Conservation (phyloP, 2,329 filamentous ascomycete species). For the Epichloe bromicola region DNA sequence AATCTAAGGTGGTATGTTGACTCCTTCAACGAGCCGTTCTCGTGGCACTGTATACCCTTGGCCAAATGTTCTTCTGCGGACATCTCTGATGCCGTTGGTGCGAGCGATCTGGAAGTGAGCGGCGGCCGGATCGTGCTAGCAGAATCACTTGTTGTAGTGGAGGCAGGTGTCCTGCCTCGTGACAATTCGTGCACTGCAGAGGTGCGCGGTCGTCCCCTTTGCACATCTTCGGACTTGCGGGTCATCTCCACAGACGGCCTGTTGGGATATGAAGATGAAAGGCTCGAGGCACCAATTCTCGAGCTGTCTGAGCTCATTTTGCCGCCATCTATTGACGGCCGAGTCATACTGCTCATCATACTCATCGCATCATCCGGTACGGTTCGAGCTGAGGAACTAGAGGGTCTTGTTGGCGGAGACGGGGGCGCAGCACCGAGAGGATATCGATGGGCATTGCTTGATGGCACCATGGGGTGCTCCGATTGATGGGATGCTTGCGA, state of each 20-base stretch:
- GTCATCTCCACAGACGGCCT: slow-evolving; percentile 31
- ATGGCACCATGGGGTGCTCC: slow-evolving; percentile 39
- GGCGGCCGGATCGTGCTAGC: slow-evolving; percentile 36
- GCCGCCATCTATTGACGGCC: slow-evolving; percentile 36
- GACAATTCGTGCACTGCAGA: slow-evolving; percentile 25
- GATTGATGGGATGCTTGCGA: slow-evolving; percentile 45
- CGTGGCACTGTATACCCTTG: slow-evolving; percentile 82
- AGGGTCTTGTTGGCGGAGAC: slow-evolving; percentile 47
- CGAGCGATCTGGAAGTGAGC: slow-evolving; percentile 29
- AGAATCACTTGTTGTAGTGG: slow-evolving; percentile 38
- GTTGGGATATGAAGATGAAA: slow-evolving; percentile 31
- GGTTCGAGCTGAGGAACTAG: slow-evolving; percentile 36
- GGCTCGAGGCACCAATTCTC: slow-evolving; percentile 22
- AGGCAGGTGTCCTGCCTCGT: slow-evolving; percentile 32
- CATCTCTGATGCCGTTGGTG: slow-evolving; percentile 52
- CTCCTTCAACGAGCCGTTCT: slow-evolving; percentile 75
- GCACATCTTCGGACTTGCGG: slow-evolving; percentile 34
- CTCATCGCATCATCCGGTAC: slow-evolving; percentile 24
- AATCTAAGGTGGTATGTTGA: slow-evolving; percentile 92
- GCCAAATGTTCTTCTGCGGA: slow-evolving; percentile 79
- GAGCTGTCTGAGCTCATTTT: slow-evolving; percentile 36
- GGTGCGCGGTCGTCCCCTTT: slow-evolving; percentile 31
- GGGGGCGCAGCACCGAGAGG: slow-evolving; percentile 42
- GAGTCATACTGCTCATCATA: slow-evolving; percentile 19
- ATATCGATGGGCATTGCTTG: slow-evolving; percentile 30